Conservation (phyloP, 1,284 basidiomycete genomes). For the Boletellus deceptivus region DNA sequence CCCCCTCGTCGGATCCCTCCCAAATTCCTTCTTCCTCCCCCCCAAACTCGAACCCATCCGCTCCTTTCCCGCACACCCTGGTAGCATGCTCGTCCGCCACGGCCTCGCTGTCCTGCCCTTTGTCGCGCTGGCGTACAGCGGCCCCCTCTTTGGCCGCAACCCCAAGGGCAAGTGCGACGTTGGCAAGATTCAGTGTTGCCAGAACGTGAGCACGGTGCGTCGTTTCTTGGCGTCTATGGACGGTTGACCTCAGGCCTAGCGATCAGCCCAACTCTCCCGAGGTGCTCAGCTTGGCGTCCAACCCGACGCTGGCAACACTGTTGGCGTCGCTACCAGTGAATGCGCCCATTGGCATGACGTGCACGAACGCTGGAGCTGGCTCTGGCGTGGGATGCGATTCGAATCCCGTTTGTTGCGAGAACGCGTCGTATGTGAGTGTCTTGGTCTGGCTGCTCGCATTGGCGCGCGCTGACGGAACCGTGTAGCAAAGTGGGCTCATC, state of each 20-base stretch:
- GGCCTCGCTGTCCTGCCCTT: slow-evolving; percentile 18
- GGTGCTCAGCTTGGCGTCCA: background rate
- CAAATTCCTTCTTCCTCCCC: slow-evolving; percentile 4
- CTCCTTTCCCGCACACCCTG: slow-evolving; percentile 20
- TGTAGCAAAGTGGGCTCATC: slow-evolving; percentile 22
- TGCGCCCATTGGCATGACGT: slow-evolving; percentile 20
- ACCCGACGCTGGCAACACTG: slow-evolving; percentile 10
- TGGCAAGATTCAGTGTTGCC: slow-evolving; percentile 22
- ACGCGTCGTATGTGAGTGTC: slow-evolving; percentile 15
- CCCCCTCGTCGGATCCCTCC: slow-evolving; percentile 2
- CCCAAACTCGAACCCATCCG: slow-evolving; percentile 18
- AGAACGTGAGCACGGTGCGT: slow-evolving; percentile 21
- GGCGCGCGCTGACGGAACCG: background rate
- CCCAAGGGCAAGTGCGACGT: slow-evolving; percentile 25
- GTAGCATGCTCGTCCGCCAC: slow-evolving; percentile 19
- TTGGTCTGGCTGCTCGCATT: background rate
- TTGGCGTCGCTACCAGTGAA: slow-evolving; percentile 1
- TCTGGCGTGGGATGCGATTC: slow-evolving; percentile 18
- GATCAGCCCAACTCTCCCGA: slow-evolving; percentile 10
- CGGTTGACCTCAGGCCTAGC: slow-evolving; percentile 6
- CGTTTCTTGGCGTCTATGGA: background rate
- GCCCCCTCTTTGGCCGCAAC: slow-evolving; percentile 25
- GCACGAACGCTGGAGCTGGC: slow-evolving; percentile 30
- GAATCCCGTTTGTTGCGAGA: slow-evolving; percentile 24
- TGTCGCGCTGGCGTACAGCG: slow-evolving; percentile 17